Base-by-base conservation (phyloP, 176 grass and related monocot species). In the Aegilops sharonensis region DNA sequence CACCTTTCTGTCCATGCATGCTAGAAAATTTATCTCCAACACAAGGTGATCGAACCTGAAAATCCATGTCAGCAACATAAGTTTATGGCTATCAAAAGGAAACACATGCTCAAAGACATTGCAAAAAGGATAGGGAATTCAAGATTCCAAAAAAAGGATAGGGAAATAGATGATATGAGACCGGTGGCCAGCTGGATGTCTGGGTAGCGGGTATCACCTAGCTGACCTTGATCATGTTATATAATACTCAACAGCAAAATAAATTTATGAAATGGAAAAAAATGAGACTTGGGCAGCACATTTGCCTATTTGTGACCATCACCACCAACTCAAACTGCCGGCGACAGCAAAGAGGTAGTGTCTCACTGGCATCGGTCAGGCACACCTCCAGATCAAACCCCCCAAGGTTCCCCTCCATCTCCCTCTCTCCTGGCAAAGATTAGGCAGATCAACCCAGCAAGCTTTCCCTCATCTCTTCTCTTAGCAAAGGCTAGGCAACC, bases 1-100 rank as follows among this genome's bases (percentile, higher is more conserved):
- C 96, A 80, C 96, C 96, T 67, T 98, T 98, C 83, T 98, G 93
- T 40, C 96, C 94, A 80, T 98, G 96, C 93, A 98, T 98, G 66
- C 92, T 95, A 14, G 96, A 94, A 92, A 98, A 98, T 56, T 98
- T 95, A 83, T 98, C 93, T 69, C 96, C 93, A 56, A 95, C 85
- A 73, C 91, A 94, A 31, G 96, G 96, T 29, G 90, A 90, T 72
- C 96, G 86, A 80, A 95, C 90, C 96, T 98, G 84, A 83, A 92
- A 83, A 89, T 68, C 67, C 50, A 76, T 29, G 67, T 83, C 77
- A 90, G 35, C 42, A 68, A 75, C 17, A 40, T 9, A 91, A 67
- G 17, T 43, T 86, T 43, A 71, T n/a, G 7, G 61, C 21, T 62
- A 89, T 68, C 21, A 37, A 71, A 40, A 70, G 27, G 10, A 30